These are phyloP conservation scores for Selaginella tamariscina DNA, from an alignment of 75 land plant species.

Conservation along the genomic window DNA sequence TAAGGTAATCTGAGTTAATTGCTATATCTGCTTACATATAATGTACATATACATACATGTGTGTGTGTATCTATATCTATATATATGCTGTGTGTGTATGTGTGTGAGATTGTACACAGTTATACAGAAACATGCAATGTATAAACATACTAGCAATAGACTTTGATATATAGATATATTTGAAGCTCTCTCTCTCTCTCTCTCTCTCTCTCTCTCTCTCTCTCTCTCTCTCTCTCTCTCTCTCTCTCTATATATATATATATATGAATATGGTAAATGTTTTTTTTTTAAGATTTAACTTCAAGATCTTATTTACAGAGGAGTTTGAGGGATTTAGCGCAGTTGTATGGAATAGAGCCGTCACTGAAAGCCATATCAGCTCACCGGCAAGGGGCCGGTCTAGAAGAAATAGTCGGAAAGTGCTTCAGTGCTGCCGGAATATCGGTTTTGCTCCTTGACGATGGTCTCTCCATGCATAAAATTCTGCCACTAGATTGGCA, in stretches of 20 bases:
- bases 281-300: too few species aligned
- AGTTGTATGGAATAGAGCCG: slow-evolving; percentile 49
- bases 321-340: slow-evolving; percentile 63
- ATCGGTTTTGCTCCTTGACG: slow-evolving; percentile 66
- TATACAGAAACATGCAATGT: neutral
- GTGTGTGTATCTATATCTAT: neutral
- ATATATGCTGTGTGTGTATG: neutral
- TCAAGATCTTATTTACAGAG: slow-evolving; percentile 38
- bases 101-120: neutral
- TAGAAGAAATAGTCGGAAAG: slow-evolving; percentile 33
- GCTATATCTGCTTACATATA: neutral
- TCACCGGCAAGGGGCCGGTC: slow-evolving; percentile 35
- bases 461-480: slow-evolving; percentile 68
- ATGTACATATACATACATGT: neutral
- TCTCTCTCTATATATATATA: too few species aligned
- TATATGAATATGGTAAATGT: too few species aligned
- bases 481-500: slow-evolving; percentile 75
- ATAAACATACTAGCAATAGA: neutral
- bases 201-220: neutral
- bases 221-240: too few species aligned
- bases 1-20: slow-evolving; percentile 41
- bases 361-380: slow-evolving; percentile 43
- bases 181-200: too few species aligned
- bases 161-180: neutral
- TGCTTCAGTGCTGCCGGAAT: slow-evolving; percentile 73